phyloP scores from a whole-genome alignment of 768 basidiomycete genomes.

The Lentinula aciculospora region DNA sequence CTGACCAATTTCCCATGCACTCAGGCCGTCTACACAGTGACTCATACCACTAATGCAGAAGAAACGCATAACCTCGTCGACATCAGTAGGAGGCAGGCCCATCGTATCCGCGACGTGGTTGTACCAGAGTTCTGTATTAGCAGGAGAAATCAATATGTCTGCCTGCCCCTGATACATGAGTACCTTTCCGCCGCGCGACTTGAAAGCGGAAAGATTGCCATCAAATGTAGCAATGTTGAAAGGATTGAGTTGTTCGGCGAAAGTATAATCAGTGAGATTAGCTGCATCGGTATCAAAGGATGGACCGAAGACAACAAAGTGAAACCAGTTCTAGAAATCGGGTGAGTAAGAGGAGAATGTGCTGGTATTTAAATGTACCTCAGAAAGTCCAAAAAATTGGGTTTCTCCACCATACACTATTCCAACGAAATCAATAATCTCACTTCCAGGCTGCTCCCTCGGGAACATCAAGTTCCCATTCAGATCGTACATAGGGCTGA shows the following conservation, averaged over 20 bases:
- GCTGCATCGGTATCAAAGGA: background rate
- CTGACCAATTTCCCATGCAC: slow-evolving; percentile 13
- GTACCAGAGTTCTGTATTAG: slow-evolving; percentile 11
- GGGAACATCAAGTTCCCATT: slow-evolving; percentile 8
- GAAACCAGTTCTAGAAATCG: background rate
- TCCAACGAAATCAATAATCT: background rate
- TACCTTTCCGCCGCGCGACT: slow-evolving; percentile 14
- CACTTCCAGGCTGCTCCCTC: slow-evolving; percentile 11
- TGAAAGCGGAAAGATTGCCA: slow-evolving; percentile 12
- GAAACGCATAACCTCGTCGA: slow-evolving; percentile 17
- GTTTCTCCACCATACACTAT: background rate
- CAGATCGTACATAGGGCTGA: slow-evolving; percentile 9
- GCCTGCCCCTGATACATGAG: slow-evolving; percentile 14
- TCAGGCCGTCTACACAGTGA: slow-evolving; percentile 13
- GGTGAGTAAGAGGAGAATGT: background rate
- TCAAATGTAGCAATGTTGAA: slow-evolving; percentile 8
- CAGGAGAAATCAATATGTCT: slow-evolving; percentile 13
- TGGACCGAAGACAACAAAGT: background rate
- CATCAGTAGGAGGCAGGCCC: slow-evolving; percentile 4
- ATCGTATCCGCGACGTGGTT: slow-evolving; percentile 13
- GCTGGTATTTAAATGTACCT: background rate
- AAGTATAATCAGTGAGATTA: background rate
- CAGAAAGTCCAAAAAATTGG: background rate
- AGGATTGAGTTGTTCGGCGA: background rate
- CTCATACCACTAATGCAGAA: slow-evolving; percentile 18